A percentile compares a stretch with the other conserved stretches of the same genome.
phyloP scores from a whole-genome alignment of 345 rosid species.

The Dipteronia sinensis region DNA sequence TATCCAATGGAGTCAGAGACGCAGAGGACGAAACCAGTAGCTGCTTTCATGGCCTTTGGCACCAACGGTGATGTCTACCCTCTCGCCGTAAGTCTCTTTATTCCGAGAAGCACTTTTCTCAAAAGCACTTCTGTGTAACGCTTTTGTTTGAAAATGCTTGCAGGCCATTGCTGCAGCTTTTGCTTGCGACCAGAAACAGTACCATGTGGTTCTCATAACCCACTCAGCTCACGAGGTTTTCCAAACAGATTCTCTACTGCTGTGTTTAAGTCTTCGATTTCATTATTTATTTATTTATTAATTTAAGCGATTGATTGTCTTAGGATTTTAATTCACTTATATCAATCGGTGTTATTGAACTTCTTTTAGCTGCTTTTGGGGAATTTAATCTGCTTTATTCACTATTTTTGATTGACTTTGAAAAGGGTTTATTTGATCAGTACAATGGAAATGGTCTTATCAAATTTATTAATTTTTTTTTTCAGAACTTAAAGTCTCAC shows the following conservation, averaged over 20 bases:
- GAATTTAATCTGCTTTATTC: no score
- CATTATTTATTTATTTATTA: background rate
- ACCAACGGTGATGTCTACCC: slow-evolving; percentile 87
- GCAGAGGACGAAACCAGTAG: slow-evolving; percentile 47
- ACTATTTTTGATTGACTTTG: background rate
- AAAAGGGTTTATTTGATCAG: no score
- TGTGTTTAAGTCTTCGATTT: background rate
- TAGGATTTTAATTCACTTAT: background rate
- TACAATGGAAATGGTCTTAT: background rate
- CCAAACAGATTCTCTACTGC: background rate
- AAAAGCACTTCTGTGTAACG: no score
- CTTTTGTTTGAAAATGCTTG: background rate
- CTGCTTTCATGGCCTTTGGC: slow-evolving; percentile 85
- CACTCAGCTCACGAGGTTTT: slow-evolving; percentile 79
- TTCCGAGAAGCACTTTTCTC: no score
- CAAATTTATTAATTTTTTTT: background rate
- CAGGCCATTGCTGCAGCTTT: slow-evolving; percentile 89
- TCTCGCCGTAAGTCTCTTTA: slow-evolving; percentile 52
- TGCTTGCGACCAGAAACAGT: slow-evolving; percentile 51
- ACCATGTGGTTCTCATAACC: slow-evolving; percentile 63
- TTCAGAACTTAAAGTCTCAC: slow-evolving; percentile 59
- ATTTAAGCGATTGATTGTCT: background rate
- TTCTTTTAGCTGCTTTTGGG: background rate
- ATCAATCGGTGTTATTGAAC: background rate
- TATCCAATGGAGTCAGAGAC: slow-evolving; percentile 16